Evolutionary conservation across 345 rosid species (phyloP).

Genomic region (Boechera divaricarpa): DNA sequence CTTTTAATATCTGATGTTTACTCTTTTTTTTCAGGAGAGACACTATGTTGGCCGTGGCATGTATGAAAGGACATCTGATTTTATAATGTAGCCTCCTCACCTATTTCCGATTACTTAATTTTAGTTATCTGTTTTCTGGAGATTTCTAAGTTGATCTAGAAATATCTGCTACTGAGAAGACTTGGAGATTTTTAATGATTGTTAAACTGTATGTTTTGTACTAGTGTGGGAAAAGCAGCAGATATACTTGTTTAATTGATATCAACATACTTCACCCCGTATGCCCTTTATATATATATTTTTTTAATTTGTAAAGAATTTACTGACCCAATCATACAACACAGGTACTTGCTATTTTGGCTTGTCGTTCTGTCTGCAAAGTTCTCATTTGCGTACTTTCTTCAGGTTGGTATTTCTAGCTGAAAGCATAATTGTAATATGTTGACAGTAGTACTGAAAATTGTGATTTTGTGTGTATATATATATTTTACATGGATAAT

Average conservation of each 20-base stretch:
- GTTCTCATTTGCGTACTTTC: conserved; percentile 92
- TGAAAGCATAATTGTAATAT: conserved; percentile 23
- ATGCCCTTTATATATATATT: background rate
- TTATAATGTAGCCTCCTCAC: conserved; percentile 64
- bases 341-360: conserved; percentile 97
- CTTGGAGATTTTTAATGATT: conserved; percentile 12
- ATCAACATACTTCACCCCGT: background rate
- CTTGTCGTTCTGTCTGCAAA: conserved; percentile 75
- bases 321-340: conserved; percentile 29
- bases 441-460: conserved; percentile 21
- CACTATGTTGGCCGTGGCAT: conserved; percentile 96
- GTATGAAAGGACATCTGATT: conserved; percentile 93
- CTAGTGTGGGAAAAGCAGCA: conserved; percentile 27
- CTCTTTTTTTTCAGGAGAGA: conserved; percentile 65
- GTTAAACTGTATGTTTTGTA: conserved; percentile 22
- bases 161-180: conserved; percentile 21
- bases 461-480: conserved; percentile 7
- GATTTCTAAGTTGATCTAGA: conserved; percentile 32
- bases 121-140: conserved; percentile 23
- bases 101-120: conserved; percentile 2
- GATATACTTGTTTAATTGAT: conserved; percentile 33
- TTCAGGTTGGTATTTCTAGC: conserved; percentile 61
- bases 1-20: conserved; percentile 17
- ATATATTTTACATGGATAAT: conserved; percentile 9
- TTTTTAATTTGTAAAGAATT: conserved; percentile 12